Percentiles rank a stretch among this genome's conserved stretches.
phyloP scores from a whole-genome alignment of 106 monocot species.

The Amphibolis antarctica region DNA sequence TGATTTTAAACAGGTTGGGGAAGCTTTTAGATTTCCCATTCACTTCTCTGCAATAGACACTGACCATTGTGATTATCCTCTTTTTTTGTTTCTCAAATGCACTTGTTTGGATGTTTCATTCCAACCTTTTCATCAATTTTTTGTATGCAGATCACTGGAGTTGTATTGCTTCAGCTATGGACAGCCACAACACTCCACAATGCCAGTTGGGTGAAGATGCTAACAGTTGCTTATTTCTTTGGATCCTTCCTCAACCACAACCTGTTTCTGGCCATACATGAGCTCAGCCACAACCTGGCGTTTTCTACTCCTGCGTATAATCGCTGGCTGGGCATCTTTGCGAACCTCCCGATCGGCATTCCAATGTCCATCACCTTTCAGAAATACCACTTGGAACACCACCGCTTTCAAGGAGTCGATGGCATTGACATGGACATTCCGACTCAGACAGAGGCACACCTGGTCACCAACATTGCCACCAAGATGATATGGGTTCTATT shows the following conservation, averaged over 20 bases:
- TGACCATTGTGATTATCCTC: no score
- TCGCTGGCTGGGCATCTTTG: slow-evolving; percentile 80
- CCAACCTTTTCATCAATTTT: not conserved
- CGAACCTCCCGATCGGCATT: slow-evolving; percentile 88
- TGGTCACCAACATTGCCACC: slow-evolving; percentile 34
- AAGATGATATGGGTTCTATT: slow-evolving; percentile 74
- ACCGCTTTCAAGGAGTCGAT: slow-evolving; percentile 82
- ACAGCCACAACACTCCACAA: slow-evolving; percentile 38
- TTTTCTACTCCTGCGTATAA: slow-evolving; percentile 67
- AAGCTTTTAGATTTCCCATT: no score
- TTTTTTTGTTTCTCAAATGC: no score
- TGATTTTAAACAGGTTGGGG: no score
- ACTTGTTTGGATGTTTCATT: no score
- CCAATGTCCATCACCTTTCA: slow-evolving; percentile 97
- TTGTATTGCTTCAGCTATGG: slow-evolving; percentile 70
- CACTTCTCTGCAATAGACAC: no score
- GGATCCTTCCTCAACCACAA: slow-evolving; percentile 97
- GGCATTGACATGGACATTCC: slow-evolving; percentile 90
- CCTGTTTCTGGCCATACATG: slow-evolving; percentile 89
- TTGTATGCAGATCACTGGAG: slow-evolving; percentile 45
- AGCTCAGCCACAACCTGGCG: slow-evolving; percentile 93
- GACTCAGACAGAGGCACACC: slow-evolving; percentile 30
- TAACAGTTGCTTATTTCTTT: slow-evolving; percentile 66
- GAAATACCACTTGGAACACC: slow-evolving; percentile 92
- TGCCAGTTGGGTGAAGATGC: slow-evolving; percentile 66